Percentiles rank a stretch among this genome's conserved stretches.
Conservation (phyloP, 1,284 basidiomycete genomes). For the Boletus sp. region DNA sequence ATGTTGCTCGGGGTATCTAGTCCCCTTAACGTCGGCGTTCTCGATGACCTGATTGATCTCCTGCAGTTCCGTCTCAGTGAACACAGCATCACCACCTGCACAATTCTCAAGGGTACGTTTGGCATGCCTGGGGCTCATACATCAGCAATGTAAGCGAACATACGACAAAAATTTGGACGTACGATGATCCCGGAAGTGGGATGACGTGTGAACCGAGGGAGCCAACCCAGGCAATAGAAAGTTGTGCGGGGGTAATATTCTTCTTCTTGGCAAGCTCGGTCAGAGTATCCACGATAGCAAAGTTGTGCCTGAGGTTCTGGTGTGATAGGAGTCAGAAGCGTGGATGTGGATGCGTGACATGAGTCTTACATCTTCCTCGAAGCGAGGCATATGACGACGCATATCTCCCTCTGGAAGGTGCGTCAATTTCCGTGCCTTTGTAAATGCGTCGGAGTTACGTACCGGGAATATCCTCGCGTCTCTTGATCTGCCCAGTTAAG, state of each 20-base stretch:
- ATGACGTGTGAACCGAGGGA: slow-evolving; percentile 29
- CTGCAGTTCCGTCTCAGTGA: slow-evolving; percentile 21
- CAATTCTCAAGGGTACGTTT: slow-evolving; percentile 31
- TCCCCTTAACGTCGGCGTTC: slow-evolving; percentile 19
- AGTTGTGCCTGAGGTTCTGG: slow-evolving; percentile 48
- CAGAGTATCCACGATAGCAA: slow-evolving; percentile 50
- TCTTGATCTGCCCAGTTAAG: slow-evolving; percentile 51
- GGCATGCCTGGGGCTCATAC: slow-evolving; percentile 12
- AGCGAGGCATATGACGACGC: slow-evolving; percentile 25
- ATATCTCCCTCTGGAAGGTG: slow-evolving; percentile 26
- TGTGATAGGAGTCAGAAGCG: neutral
- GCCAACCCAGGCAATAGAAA: slow-evolving; percentile 58
- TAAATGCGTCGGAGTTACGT: neutral
- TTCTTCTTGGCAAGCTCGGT: slow-evolving; percentile 45
- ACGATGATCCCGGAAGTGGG: slow-evolving; percentile 34
- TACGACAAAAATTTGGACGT: neutral
- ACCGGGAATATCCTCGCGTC: slow-evolving; percentile 46
- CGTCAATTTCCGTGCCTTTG: neutral
- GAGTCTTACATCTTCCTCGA: slow-evolving; percentile 36
- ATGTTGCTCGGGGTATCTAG: slow-evolving; percentile 20
- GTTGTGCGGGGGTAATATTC: slow-evolving; percentile 50
- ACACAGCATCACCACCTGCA: slow-evolving; percentile 23
- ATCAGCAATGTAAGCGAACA: neutral
- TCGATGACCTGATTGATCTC: slow-evolving; percentile 23
- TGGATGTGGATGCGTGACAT: neutral